Conservation (phyloP, 1,139 yeast species). For the Saccharomyces hybrid region DNA sequence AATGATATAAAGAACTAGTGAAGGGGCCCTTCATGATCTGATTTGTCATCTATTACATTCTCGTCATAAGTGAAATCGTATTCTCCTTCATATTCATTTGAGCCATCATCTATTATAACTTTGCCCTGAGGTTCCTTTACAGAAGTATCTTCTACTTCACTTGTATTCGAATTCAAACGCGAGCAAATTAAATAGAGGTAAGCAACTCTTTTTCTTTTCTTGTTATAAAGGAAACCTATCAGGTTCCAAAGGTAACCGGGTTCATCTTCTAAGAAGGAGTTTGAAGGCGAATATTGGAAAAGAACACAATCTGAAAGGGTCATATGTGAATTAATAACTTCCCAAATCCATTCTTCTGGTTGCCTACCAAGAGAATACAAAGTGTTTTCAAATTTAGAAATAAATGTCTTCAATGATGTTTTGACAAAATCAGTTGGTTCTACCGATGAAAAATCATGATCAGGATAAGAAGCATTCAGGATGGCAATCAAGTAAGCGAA, state of each 20-base stretch:
- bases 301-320: slow-evolving; percentile 71
- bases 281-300: slow-evolving; percentile 70
- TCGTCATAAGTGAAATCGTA: slow-evolving; percentile 39
- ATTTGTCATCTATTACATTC: slow-evolving; percentile 32
- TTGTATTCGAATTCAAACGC: slow-evolving; percentile 20
- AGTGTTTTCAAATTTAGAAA: slow-evolving; percentile 70
- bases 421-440: slow-evolving; percentile 79
- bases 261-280: slow-evolving; percentile 61
- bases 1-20: background rate
- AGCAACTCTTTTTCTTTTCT: slow-evolving; percentile 84
- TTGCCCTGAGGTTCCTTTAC: slow-evolving; percentile 31
- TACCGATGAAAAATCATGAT: slow-evolving; percentile 82
- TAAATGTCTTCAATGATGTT: slow-evolving; percentile 45
- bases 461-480: slow-evolving; percentile 87
- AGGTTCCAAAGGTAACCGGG: slow-evolving; percentile 67
- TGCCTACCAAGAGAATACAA: slow-evolving; percentile 67
- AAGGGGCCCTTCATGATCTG: slow-evolving; percentile 18
- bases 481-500: slow-evolving; percentile 89
- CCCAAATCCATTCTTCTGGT: slow-evolving; percentile 70
- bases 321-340: slow-evolving; percentile 74
- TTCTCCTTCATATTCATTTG: slow-evolving; percentile 36
- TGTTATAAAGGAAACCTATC: slow-evolving; percentile 89
- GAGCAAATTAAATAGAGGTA: slow-evolving; percentile 56
- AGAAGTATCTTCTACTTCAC: slow-evolving; percentile 24
- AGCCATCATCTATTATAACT: slow-evolving; percentile 31